Conservation (phyloP, 2,329 filamentous ascomycete genomes). For the Alternaria brassicicola region DNA sequence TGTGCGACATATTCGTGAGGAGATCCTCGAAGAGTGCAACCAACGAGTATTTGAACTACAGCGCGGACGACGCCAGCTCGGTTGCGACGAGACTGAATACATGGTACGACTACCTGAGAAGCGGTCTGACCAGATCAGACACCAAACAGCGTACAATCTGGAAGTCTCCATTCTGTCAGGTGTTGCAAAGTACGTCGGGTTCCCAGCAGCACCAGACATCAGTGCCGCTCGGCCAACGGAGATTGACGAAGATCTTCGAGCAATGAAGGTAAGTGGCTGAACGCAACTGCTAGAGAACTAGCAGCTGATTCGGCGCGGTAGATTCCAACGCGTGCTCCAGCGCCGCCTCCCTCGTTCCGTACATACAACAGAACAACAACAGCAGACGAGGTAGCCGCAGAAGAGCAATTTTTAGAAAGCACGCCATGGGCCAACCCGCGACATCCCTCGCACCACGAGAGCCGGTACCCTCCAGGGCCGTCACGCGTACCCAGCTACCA, state of each 20-base stretch:
- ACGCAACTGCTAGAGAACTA: conserved; percentile 14
- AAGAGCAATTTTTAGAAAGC: conserved; percentile 86
- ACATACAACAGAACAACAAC: conserved; percentile 45
- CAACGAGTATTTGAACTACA: conserved; percentile 94
- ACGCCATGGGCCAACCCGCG: conserved; percentile 94
- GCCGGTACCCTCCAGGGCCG: conserved; percentile 39
- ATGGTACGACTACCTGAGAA: conserved; percentile 80
- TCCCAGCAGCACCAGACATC: conserved; percentile 91
- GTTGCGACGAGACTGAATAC: conserved; percentile 80
- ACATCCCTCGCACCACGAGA: conserved; percentile 48
- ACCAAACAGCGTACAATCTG: conserved; percentile 90
- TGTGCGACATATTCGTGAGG: conserved; percentile 81
- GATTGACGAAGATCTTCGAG: conserved; percentile 83
- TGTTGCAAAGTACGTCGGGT: conserved; percentile 92
- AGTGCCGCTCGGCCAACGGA: conserved; percentile 72
- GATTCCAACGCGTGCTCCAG: conserved; percentile 44
- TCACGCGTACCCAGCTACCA: conserved; percentile 43
- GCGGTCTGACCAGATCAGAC: conserved; percentile 76
- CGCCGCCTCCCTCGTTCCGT: conserved; percentile 40
- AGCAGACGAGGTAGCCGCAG: conserved; percentile 66
- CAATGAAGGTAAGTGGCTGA: conserved; percentile 76
- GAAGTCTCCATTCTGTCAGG: conserved; percentile 92
- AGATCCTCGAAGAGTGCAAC: conserved; percentile 78
- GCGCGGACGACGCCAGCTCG: conserved; percentile 78
- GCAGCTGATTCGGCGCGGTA: conserved; percentile 35